Percentiles rank a stretch among this genome's conserved stretches.
phyloP scores from a whole-genome alignment of 2,329 filamentous ascomycete genomes.

The Epichloe gansuensis region DNA sequence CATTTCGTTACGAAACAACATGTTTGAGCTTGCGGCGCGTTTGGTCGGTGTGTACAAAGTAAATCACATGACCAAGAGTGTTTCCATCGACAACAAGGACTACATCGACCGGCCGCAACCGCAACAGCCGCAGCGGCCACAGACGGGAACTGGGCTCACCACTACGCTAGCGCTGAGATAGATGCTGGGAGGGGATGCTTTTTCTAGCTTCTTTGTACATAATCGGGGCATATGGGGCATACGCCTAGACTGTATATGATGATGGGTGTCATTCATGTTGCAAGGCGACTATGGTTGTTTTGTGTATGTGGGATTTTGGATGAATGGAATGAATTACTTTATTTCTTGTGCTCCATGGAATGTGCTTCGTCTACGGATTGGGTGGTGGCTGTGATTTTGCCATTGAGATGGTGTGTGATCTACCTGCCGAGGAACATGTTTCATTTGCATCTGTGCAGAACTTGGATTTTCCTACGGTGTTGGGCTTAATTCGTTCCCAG shows the following conservation, averaged over 20 bases:
- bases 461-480: too few species aligned
- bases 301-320: conserved; percentile 1
- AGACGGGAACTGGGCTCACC: conserved; percentile 18
- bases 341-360: background rate
- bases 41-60: conserved; percentile 98
- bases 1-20: conserved; percentile 95
- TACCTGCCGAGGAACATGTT: too few species aligned
- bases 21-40: conserved; percentile 96
- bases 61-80: conserved; percentile 95
- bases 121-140: conserved; percentile 18
- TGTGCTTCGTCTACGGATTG: too few species aligned
- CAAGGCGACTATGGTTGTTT: background rate
- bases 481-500: too few species aligned
- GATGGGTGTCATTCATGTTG: background rate
- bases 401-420: too few species aligned
- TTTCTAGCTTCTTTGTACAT: conserved; percentile 2
- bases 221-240: background rate
- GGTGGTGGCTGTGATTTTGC: too few species aligned
- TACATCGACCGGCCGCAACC: conserved; percentile 42
- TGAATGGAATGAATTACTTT: background rate
- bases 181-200: background rate
- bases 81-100: conserved; percentile 76
- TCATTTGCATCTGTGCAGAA: too few species aligned
- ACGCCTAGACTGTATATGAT: background rate
- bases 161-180: conserved; percentile 25